Evolutionary conservation across 2,329 filamentous ascomycete genomes (phyloP).

Genomic region (Sporothrix pallida): DNA sequence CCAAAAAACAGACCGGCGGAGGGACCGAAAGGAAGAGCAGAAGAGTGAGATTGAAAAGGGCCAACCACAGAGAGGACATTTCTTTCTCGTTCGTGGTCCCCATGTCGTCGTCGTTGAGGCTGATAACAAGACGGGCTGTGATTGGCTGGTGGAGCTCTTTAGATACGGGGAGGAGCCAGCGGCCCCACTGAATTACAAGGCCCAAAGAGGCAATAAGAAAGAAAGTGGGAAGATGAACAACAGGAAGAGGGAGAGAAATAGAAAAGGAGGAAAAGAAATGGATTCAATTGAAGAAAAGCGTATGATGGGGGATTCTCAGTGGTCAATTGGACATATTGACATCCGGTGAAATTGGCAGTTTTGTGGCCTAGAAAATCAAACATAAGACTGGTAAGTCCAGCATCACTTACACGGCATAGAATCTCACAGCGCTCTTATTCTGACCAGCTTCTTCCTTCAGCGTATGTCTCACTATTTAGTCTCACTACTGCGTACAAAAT

Average conservation of each 20-base stretch:
- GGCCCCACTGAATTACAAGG: background rate
- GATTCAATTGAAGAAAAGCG: background rate
- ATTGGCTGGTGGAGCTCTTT: slow-evolving; percentile 22
- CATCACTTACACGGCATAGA: background rate
- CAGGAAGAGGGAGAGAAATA: background rate
- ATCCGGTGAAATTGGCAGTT: too few relatives aligned
- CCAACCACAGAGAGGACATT: background rate
- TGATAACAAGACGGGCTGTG: slow-evolving; percentile 32
- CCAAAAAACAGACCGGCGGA: background rate
- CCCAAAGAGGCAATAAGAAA: slow-evolving; percentile 26
- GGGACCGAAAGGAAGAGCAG: background rate
- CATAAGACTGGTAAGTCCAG: background rate
- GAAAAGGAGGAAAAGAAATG: background rate
- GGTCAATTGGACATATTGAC: too few relatives aligned
- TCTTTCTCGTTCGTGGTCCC: background rate
- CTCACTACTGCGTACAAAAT: background rate
- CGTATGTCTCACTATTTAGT: background rate
- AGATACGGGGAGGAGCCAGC: background rate
- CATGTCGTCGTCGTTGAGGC: background rate
- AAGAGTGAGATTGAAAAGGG: background rate
- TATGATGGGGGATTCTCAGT: too few relatives aligned
- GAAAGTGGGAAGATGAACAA: background rate
- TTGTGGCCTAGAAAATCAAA: background rate
- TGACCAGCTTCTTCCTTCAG: background rate
- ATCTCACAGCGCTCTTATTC: background rate